These are phyloP conservation scores for Gastrolobium bilobum DNA, from an alignment of 306 rosid species.

Conservation along the genomic window DNA sequence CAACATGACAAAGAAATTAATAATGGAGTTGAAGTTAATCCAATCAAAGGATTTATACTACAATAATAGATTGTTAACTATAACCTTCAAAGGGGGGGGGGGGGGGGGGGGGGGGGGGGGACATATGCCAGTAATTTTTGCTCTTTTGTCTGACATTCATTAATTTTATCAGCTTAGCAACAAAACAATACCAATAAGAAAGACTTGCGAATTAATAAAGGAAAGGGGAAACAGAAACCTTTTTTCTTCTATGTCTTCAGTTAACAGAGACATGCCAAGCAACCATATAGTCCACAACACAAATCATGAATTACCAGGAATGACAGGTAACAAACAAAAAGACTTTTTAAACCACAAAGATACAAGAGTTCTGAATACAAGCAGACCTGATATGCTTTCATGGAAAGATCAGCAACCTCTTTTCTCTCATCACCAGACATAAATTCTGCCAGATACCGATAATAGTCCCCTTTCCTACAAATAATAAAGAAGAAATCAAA, in stretches of 20 bases:
- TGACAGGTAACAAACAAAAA: constrained; percentile 24
- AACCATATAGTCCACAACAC: background rate
- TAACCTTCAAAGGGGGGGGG: too few relatives aligned
- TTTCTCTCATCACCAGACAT: constrained; percentile 60
- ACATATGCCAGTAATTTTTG: constrained; percentile 1
- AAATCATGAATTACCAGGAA: constrained; percentile 15
- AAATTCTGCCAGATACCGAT: constrained; percentile 65
- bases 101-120: too few relatives aligned
- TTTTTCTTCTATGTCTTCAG: background rate
- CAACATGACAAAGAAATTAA: background rate
- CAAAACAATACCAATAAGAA: constrained; percentile 13
- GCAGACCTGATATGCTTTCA: constrained; percentile 69
- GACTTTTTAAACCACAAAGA: constrained; percentile 17
- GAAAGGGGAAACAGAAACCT: background rate
- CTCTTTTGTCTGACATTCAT: background rate
- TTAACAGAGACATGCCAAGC: background rate
- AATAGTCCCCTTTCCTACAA: constrained; percentile 74
- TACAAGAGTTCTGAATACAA: constrained; percentile 5
- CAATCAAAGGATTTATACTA: background rate
- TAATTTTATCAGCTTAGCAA: background rate
- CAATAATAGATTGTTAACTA: constrained; percentile 14
- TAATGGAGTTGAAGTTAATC: background rate
- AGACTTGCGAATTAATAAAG: background rate
- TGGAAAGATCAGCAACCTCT: constrained; percentile 72
- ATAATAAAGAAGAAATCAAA: background rate